These are phyloP conservation scores for Diaporthe eres DNA, from an alignment of 2,329 filamentous ascomycete genomes.

Conservation along the genomic window DNA sequence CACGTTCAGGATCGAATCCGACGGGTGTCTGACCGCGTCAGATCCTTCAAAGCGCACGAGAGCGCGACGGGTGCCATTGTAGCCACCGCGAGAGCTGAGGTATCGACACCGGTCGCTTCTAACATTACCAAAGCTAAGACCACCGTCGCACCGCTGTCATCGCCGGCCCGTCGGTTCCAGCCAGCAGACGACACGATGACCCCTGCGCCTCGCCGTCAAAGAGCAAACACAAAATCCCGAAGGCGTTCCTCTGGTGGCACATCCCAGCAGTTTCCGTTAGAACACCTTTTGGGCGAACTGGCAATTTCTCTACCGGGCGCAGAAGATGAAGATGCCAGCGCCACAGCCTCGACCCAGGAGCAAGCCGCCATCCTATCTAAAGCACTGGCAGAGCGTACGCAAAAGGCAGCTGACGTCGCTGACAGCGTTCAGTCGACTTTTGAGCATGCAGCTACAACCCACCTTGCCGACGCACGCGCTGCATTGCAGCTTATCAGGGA, in stretches of 20 bases:
- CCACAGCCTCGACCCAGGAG: conserved; percentile 39
- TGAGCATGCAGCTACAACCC: conserved; percentile 58
- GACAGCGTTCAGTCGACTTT: conserved; percentile 64
- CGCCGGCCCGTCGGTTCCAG: conserved; percentile 52
- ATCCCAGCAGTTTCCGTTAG: conserved; percentile 56
- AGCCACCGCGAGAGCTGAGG: conserved; percentile 59
- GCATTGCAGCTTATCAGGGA: conserved; percentile 66
- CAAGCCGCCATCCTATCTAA: conserved; percentile 27
- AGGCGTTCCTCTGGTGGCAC: conserved; percentile 55
- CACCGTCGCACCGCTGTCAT: conserved; percentile 46
- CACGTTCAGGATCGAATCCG: conserved; percentile 64
- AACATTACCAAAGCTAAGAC: conserved; percentile 45
- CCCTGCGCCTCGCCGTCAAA: conserved; percentile 25
- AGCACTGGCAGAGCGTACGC: conserved; percentile 26
- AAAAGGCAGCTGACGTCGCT: conserved; percentile 54
- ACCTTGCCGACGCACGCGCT: conserved; percentile 62
- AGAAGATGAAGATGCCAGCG: conserved; percentile 46
- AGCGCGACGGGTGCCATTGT: conserved; percentile 55
- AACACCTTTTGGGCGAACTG: conserved; percentile 64
- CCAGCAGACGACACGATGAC: conserved; percentile 36
- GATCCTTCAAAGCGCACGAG: conserved; percentile 63
- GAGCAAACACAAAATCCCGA: conserved; percentile 42
- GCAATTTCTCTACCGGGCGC: conserved; percentile 59
- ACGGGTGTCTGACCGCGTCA: conserved; percentile 57
- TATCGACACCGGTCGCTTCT: conserved; percentile 49